A percentile compares a stretch with the other conserved stretches of the same genome.
Evolutionary conservation across 768 basidiomycete species (phyloP).

Genomic region (Trametes maxima): DNA sequence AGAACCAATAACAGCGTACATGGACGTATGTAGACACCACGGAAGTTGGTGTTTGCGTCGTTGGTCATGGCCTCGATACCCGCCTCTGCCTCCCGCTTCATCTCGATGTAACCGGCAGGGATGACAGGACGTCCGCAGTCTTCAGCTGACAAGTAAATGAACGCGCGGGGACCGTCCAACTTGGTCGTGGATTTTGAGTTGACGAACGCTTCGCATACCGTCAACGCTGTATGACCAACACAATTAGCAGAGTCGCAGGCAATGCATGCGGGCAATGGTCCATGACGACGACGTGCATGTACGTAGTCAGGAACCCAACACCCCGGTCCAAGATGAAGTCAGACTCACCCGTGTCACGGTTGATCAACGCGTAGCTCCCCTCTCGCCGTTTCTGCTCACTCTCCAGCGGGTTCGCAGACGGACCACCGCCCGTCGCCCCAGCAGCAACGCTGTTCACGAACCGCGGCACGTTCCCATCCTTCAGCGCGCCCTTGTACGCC

Average conservation of each 20-base stretch:
- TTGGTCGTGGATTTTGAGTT: constrained; percentile 40
- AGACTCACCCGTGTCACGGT: constrained; percentile 84
- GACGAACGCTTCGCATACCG: constrained; percentile 78
- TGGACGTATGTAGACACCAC: constrained; percentile 85
- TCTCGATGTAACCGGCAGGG: constrained; percentile 83
- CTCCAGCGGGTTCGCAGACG: constrained; percentile 58
- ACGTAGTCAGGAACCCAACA: not conserved
- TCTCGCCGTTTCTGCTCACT: constrained; percentile 34
- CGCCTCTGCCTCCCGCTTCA: constrained; percentile 90
- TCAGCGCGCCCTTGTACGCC: constrained; percentile 77
- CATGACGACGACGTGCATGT: not conserved
- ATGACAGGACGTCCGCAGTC: constrained; percentile 89
- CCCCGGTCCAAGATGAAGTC: not conserved
- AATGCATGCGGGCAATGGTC: not conserved
- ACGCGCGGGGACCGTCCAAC: constrained; percentile 53
- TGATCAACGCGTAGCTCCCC: constrained; percentile 75
- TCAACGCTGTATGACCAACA: constrained; percentile 52
- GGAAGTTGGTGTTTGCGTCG: constrained; percentile 45
- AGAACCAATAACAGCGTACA: constrained; percentile 52
- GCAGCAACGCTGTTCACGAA: constrained; percentile 52
- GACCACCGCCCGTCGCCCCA: constrained; percentile 38
- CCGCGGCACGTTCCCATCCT: constrained; percentile 55
- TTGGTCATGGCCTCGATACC: constrained; percentile 58
- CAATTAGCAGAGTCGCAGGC: not conserved
- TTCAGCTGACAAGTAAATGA: constrained; percentile 95